A percentile compares a stretch with the other conserved stretches of the same genome.
phyloP scores from a whole-genome alignment of 768 basidiomycete genomes.

The Arthromyces matolae region DNA sequence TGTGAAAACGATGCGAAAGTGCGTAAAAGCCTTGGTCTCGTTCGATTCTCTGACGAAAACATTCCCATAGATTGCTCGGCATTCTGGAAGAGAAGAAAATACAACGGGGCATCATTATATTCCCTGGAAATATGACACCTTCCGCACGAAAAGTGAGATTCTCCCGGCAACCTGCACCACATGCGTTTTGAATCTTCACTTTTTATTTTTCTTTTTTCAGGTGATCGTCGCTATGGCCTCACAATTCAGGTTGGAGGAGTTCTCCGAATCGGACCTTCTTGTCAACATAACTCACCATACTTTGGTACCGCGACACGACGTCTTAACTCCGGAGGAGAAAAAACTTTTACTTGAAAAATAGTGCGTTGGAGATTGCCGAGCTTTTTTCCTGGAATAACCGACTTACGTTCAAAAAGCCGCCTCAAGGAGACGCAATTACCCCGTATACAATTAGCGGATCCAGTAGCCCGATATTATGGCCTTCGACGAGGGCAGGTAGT shows the following conservation, averaged over 20 bases:
- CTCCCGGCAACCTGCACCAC: constrained; percentile 7
- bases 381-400: constrained; percentile 6
- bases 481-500: constrained; percentile 94
- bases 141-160: constrained; percentile 83
- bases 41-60: constrained; percentile 3
- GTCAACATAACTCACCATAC: constrained; percentile 98
- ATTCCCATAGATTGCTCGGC: constrained; percentile 65
- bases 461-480: constrained; percentile 98
- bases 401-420: constrained; percentile 54
- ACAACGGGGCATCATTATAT: constrained; percentile 89
- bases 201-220: constrained; percentile 36
- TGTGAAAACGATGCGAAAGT: constrained; percentile 98
- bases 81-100: constrained; percentile 93
- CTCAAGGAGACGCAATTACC: constrained; percentile 97
- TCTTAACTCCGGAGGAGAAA: constrained; percentile 85
- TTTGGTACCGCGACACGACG: constrained; percentile 89
- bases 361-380: constrained; percentile 49
- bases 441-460: constrained; percentile 93
- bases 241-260: constrained; percentile 89
- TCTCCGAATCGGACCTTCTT: constrained; percentile 91
- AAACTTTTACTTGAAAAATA: constrained; percentile 84
- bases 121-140: constrained; percentile 94
- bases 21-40: constrained; percentile 26
- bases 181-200: constrained; percentile 10
- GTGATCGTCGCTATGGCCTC: constrained; percentile 88